phyloP scores from a whole-genome alignment of 176 grass and related monocot genomes.

The Oryza glumipatula region DNA sequence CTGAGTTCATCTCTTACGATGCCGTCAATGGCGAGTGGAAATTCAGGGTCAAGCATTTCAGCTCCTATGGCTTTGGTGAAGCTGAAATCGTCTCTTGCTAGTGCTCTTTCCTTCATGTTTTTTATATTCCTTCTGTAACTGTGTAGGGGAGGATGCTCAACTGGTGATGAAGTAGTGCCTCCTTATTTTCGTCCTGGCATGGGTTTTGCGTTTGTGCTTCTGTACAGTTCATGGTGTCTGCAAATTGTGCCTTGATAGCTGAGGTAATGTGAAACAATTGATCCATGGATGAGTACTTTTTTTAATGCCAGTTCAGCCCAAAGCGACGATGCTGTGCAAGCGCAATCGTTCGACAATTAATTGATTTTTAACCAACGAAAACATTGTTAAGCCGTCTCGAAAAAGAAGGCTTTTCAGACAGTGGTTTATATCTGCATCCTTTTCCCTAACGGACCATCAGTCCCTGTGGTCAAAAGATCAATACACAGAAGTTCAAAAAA shows the following conservation, averaged over 20 bases:
- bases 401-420: no score
- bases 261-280: not conserved
- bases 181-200: not conserved
- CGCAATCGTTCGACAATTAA: no score
- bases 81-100: not conserved
- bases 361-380: slow-evolving; percentile 63
- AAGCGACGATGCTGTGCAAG: not conserved
- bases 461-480: slow-evolving; percentile 38
- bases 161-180: not conserved
- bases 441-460: slow-evolving; percentile 76
- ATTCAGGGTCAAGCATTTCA: slow-evolving; percentile 90
- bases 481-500: not conserved
- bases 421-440: slow-evolving; percentile 45
- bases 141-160: not conserved
- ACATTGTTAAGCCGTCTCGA: slow-evolving; percentile 1
- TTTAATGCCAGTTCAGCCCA: not conserved
- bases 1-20: slow-evolving; percentile 71
- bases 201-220: not conserved
- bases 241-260: not conserved
- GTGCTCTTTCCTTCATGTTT: not conserved
- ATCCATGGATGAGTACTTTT: not conserved
- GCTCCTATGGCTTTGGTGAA: slow-evolving; percentile 44
- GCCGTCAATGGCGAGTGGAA: slow-evolving; percentile 80
- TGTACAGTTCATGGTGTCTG: not conserved
- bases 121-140: not conserved